These are phyloP conservation scores for Yarrowia bubula DNA, from an alignment of 805 yeast genomes.

Conservation along the genomic window DNA sequence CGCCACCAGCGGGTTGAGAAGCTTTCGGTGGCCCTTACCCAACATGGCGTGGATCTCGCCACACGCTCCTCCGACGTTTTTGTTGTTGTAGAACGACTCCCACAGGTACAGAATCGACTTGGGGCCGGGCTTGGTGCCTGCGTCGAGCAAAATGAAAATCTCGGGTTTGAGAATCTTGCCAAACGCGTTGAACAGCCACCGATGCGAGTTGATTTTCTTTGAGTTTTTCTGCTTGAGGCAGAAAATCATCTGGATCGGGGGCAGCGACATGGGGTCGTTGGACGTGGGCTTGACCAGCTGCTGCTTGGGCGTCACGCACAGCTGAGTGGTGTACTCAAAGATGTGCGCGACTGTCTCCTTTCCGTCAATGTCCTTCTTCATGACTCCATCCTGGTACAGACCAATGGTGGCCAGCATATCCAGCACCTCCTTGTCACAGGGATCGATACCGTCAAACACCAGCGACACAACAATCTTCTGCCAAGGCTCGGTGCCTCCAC, in stretches of 20 bases:
- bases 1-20: conserved; percentile 58
- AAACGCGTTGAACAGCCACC: conserved; percentile 69
- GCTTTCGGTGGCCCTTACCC: conserved; percentile 44
- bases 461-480: conserved; percentile 62
- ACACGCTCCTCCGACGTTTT: conserved; percentile 66
- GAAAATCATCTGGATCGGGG: conserved; percentile 61
- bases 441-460: conserved; percentile 64
- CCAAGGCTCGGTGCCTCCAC: conserved; percentile 58
- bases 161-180: conserved; percentile 58
- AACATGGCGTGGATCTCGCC: conserved; percentile 67
- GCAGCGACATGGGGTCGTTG: conserved; percentile 47
- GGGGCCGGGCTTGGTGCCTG: conserved; percentile 62
- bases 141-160: conserved; percentile 56
- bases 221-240: conserved; percentile 62
- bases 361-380: conserved; percentile 58
- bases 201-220: conserved; percentile 63
- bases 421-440: conserved; percentile 60
- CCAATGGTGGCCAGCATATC: conserved; percentile 66
- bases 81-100: conserved; percentile 60
- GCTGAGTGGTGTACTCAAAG: conserved; percentile 61
- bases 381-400: conserved; percentile 63
- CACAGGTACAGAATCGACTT: conserved; percentile 58
- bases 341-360: conserved; percentile 62
- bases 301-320: conserved; percentile 44
- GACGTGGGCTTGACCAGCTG: conserved; percentile 52